A percentile compares a stretch with the other conserved stretches of the same genome.
Evolutionary conservation across 768 basidiomycete species (phyloP).

Genomic region (Amanita subjunquillea): DNA sequence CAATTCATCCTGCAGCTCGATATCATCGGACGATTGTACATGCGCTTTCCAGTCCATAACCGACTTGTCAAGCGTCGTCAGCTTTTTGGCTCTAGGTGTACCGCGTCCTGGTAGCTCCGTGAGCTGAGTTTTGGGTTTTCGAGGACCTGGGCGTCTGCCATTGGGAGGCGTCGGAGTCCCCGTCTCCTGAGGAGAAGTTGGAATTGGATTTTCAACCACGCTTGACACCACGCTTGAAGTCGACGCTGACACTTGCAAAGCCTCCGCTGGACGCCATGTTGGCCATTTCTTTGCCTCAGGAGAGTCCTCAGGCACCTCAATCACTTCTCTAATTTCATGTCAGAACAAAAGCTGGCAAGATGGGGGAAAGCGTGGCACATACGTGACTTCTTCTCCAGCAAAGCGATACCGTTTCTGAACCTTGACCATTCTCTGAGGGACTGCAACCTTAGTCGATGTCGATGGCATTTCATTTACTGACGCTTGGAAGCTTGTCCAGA

Average conservation of each 20-base stretch:
- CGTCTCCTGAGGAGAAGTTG: constrained; percentile 5
- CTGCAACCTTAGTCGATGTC: background rate
- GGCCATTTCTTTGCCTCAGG: constrained; percentile 74
- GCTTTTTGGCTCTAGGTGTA: constrained; percentile 52
- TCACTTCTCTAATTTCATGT: constrained; percentile 45
- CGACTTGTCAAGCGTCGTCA: constrained; percentile 79
- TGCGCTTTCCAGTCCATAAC: constrained; percentile 81
- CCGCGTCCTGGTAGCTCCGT: constrained; percentile 37
- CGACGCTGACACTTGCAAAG: background rate
- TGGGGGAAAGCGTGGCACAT: constrained; percentile 16
- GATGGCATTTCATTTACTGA: constrained; percentile 31
- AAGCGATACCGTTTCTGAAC: constrained; percentile 63
- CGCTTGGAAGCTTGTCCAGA: constrained; percentile 65
- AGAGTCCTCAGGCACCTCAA: constrained; percentile 65
- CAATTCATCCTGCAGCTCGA: constrained; percentile 57
- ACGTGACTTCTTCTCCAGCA: constrained; percentile 72
- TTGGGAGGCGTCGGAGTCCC: constrained; percentile 15
- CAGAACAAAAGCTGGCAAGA: background rate
- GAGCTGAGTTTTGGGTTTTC: constrained; percentile 52
- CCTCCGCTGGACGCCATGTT: constrained; percentile 24
- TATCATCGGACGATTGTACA: constrained; percentile 28
- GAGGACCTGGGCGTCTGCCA: constrained; percentile 47
- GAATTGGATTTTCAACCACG: background rate
- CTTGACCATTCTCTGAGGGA: constrained; percentile 36
- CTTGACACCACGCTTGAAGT: background rate